phyloP scores from a whole-genome alignment of 371 early-diverging fungal species.

The Mucor indicus region DNA sequence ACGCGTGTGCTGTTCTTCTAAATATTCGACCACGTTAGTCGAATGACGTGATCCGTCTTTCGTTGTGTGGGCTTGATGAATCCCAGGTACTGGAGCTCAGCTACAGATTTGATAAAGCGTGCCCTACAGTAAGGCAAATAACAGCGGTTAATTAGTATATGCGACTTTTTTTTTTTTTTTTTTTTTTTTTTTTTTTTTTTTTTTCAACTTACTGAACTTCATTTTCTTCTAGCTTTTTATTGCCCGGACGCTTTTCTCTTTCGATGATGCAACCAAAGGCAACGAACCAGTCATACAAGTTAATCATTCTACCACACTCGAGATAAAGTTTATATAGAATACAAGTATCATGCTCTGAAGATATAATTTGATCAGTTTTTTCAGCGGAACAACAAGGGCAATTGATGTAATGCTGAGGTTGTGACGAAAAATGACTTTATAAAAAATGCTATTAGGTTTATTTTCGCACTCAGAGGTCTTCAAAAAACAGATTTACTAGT shows the following conservation, averaged over 20 bases:
- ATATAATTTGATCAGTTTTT: conserved; percentile 40
- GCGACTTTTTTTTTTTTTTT: no score
- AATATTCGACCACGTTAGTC: conserved; percentile 81
- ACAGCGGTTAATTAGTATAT: background rate
- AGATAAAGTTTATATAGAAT: conserved; percentile 85
- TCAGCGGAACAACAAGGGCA: conserved; percentile 67
- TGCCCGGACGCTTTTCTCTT: conserved; percentile 32
- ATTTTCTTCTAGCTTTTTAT: conserved; percentile 31
- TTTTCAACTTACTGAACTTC: conserved; percentile 46
- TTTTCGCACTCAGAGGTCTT: no score
- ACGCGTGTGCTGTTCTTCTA: no score
- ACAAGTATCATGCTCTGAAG: conserved; percentile 77
- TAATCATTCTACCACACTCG: conserved; percentile 91
- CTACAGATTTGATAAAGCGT: conserved; percentile 81
- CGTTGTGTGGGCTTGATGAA: conserved; percentile 84
- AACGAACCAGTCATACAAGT: conserved; percentile 88
- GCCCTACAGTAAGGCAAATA: conserved; percentile 45
- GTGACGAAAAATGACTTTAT: no score
- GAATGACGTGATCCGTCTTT: conserved; percentile 90
- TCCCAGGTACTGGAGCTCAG: conserved; percentile 85
- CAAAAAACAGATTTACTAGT: no score
- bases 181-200: background rate
- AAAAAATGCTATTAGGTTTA: no score
- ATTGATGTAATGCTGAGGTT: conserved; percentile 70
- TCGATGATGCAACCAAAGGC: conserved; percentile 74